Percentiles rank a stretch among this genome's conserved stretches.
phyloP scores from a whole-genome alignment of 768 basidiomycete genomes.

The Rhodosporidiobolus sp. region DNA sequence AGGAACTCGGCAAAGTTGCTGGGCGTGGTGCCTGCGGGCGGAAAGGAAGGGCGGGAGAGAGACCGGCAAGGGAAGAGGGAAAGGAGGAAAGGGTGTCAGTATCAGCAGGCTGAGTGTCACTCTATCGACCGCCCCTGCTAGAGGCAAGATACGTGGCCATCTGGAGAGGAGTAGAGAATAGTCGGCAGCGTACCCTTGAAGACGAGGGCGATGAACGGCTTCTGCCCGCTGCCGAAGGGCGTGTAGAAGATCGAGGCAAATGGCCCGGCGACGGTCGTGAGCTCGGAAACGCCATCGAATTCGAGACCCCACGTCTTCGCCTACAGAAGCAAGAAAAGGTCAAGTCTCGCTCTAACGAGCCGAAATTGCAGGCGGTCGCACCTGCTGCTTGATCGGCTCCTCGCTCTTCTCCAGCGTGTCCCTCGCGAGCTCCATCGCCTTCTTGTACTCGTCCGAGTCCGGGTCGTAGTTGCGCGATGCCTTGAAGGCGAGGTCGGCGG shows the following conservation, averaged over 20 bases:
- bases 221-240: neutral
- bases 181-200: conserved; percentile 15
- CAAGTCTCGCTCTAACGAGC: too few relatives aligned
- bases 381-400: conserved; percentile 17
- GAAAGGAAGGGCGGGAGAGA: neutral
- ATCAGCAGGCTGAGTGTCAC: neutral
- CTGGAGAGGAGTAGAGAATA: neutral
- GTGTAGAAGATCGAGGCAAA: conserved; percentile 28
- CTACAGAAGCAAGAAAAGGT: neutral
- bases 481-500: neutral
- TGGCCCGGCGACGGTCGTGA: conserved; percentile 8
- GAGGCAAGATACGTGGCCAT: too few relatives aligned
- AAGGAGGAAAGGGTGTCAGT: too few relatives aligned
- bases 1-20: conserved; percentile 26
- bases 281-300: conserved; percentile 25
- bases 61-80: neutral
- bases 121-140: too few relatives aligned
- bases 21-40: conserved; percentile 16
- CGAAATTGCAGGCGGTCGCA: neutral
- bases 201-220: conserved; percentile 29
- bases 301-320: conserved; percentile 10
- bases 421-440: neutral
- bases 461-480: neutral
- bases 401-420: conserved; percentile 2
- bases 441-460: neutral